A percentile compares a stretch with the other conserved stretches of the same genome.
phyloP scores from a whole-genome alignment of 306 rosid genomes.

The Delonix regia region DNA sequence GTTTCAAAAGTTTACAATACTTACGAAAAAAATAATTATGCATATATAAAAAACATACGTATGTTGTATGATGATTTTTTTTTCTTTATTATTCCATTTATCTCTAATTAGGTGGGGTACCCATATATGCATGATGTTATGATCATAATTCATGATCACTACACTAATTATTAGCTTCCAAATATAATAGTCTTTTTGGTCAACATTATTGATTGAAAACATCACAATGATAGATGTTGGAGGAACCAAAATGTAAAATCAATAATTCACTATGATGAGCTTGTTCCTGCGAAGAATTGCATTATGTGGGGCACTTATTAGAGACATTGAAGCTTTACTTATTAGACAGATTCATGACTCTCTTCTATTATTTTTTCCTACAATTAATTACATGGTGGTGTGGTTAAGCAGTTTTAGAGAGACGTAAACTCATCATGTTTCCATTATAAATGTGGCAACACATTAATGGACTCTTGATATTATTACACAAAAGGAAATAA shows the following conservation, averaged over 20 bases:
- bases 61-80: not conserved
- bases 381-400: not conserved
- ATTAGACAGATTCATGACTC: not conserved
- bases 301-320: slow-evolving; percentile 42
- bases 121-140: slow-evolving; percentile 31
- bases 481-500: not conserved
- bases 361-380: slow-evolving; percentile 30
- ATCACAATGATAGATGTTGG: slow-evolving; percentile 45
- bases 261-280: slow-evolving; percentile 39
- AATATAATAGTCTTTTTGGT: slow-evolving; percentile 39
- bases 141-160: slow-evolving; percentile 38
- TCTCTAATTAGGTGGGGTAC: slow-evolving; percentile 39
- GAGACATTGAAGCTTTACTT: slow-evolving; percentile 34
- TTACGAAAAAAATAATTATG: too few relatives aligned
- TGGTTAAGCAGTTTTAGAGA: slow-evolving; percentile 32
- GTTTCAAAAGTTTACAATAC: too few relatives aligned
- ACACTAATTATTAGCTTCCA: slow-evolving; percentile 36
- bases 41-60: too few relatives aligned
- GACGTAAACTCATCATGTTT: slow-evolving; percentile 36
- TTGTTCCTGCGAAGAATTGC: slow-evolving; percentile 34
- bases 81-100: not conserved
- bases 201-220: slow-evolving; percentile 45
- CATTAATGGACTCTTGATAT: slow-evolving; percentile 24
- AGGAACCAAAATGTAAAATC: slow-evolving; percentile 40
- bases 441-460: slow-evolving; percentile 37